Percentiles rank a stretch among this genome's conserved stretches.
These are phyloP conservation scores for Globisporangium alternatum DNA, from an alignment of 352 stramenopile genomes.

Conservation along the genomic window DNA sequence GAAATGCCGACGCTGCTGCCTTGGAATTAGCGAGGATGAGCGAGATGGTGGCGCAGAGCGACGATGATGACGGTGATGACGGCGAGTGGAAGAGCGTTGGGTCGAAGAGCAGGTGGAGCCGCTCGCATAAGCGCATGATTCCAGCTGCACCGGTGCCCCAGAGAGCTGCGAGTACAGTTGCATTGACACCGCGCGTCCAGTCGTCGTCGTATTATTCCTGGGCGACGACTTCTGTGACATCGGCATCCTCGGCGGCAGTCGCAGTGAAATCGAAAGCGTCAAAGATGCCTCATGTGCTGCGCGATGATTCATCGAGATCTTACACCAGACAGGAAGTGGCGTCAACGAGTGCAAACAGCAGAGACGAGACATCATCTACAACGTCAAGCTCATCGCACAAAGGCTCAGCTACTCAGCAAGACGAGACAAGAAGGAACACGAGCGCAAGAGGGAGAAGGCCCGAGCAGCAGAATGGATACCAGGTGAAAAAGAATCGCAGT, in stretches of 20 bases:
- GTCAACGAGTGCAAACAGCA: neutral
- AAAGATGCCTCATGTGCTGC: neutral
- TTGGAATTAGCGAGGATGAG: neutral
- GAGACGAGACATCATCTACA: neutral
- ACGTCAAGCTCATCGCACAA: neutral
- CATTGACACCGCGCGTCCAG: neutral
- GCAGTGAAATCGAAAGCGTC: neutral
- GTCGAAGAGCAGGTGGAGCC: constrained; percentile 15
- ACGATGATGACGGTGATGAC: constrained; percentile 1
- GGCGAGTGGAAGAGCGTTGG: constrained; percentile 18
- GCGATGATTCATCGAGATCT: constrained; percentile 3
- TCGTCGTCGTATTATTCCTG: constrained; percentile 12
- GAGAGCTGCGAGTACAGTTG: neutral
- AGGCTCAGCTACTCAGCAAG: constrained; percentile 1
- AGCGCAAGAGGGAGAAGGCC: constrained; percentile 4
- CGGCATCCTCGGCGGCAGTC: neutral
- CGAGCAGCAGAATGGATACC: neutral
- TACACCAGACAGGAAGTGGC: neutral
- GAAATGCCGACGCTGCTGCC: neutral
- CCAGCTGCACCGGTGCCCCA: neutral
- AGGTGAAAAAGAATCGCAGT: neutral
- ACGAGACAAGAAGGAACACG: constrained; percentile 2
- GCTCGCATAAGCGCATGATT: constrained; percentile 10
- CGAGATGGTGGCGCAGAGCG: neutral
- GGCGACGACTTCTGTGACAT: constrained; percentile 10